These are phyloP conservation scores for Penicillium paxilli DNA, from an alignment of 495 filamentous ascomycete species.

Conservation along the genomic window DNA sequence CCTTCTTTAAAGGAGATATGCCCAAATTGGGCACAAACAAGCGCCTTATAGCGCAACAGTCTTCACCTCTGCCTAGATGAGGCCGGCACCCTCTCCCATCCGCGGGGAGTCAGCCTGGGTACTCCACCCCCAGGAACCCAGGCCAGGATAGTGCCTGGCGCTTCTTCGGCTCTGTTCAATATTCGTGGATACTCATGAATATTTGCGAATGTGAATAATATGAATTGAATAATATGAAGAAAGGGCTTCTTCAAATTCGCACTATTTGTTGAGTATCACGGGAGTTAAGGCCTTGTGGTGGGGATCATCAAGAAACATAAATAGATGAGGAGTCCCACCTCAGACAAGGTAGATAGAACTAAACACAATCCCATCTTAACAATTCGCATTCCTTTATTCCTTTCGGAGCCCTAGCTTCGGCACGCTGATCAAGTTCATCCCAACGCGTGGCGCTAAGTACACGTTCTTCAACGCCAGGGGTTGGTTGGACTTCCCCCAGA, in stretches of 20 bases:
- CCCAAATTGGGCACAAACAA: neutral
- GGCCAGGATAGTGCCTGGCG: no score
- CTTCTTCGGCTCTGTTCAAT: no score
- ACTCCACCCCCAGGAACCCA: neutral
- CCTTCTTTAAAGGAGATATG: neutral
- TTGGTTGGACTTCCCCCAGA: conserved; percentile 9
- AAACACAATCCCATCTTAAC: no score
- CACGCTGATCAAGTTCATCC: conserved; percentile 18
- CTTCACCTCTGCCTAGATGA: neutral
- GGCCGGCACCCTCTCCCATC: neutral
- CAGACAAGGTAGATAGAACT: neutral
- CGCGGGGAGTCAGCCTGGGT: neutral
- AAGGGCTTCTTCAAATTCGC: no score
- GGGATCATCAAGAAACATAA: conserved; percentile 6
- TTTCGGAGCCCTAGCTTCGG: no score
- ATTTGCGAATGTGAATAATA: no score
- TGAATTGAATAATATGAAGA: no score
- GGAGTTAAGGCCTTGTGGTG: conserved; percentile 2
- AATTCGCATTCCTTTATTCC: no score
- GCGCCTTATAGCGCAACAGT: neutral
- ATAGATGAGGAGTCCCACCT: conserved; percentile 3
- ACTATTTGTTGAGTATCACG: neutral
- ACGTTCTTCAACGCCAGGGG: conserved; percentile 11
- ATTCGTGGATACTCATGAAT: no score
- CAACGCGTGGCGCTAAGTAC: conserved; percentile 1